A percentile compares a stretch with the other conserved stretches of the same genome.
phyloP scores from a whole-genome alignment of 306 rosid genomes.

The Cicer pinnatifidum region DNA sequence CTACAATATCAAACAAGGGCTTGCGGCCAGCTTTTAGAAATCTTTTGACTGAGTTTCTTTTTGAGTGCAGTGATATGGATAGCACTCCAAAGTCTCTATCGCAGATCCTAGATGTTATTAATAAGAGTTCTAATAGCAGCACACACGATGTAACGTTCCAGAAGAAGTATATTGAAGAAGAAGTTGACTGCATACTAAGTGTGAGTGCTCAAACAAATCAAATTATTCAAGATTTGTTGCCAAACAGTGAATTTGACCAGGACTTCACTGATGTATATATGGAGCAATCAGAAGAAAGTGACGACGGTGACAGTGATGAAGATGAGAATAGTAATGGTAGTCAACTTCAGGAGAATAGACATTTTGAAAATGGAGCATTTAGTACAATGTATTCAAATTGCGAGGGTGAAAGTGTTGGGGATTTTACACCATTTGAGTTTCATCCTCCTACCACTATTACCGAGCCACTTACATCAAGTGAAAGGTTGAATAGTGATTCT shows the following conservation, averaged over 20 bases:
- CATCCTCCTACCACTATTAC: constrained; percentile 34
- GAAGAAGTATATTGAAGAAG: constrained; percentile 62
- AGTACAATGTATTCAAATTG: constrained; percentile 38
- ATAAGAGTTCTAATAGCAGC: constrained; percentile 47
- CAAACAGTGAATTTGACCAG: constrained; percentile 57
- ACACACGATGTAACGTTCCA: constrained; percentile 10
- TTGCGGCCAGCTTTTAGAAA: constrained; percentile 56
- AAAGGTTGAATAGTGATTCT: constrained; percentile 34
- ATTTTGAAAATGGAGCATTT: constrained; percentile 27
- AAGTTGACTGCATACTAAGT: constrained; percentile 66
- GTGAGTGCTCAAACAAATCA: constrained; percentile 78
- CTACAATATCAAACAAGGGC: constrained; percentile 51
- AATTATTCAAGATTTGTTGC: constrained; percentile 63
- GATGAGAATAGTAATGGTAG: constrained; percentile 41
- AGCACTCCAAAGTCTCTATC: constrained; percentile 59
- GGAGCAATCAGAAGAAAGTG: constrained; percentile 74
- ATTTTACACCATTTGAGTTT: constrained; percentile 51
- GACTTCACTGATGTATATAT: constrained; percentile 74
- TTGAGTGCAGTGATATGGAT: constrained; percentile 73
- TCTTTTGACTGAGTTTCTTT: constrained; percentile 69
- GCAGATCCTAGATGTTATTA: constrained; percentile 58
- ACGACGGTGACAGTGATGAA: constrained; percentile 45
- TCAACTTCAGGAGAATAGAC: constrained; percentile 41
- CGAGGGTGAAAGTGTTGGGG: constrained; percentile 67
- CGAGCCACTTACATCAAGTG: constrained; percentile 21